These are phyloP conservation scores for Hypericum perforatum DNA, from an alignment of 345 rosid species.

Conservation along the genomic window DNA sequence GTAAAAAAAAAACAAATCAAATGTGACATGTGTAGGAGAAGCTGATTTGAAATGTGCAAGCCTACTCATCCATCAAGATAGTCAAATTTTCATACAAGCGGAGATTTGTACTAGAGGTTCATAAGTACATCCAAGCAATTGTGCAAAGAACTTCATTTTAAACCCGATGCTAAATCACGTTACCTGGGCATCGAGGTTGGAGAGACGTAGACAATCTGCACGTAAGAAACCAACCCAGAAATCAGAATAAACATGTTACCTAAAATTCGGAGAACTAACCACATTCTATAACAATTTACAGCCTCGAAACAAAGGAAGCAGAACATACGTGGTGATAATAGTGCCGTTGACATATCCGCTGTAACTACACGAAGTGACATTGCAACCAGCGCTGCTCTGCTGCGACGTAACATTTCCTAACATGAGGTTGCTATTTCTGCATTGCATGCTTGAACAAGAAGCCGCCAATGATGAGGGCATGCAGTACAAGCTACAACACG, in stretches of 20 bases:
- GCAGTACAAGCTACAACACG: conserved; percentile 60
- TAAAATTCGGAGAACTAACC: background rate
- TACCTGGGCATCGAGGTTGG: conserved; percentile 91
- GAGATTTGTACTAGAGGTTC: no score
- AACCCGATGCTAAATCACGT: conserved; percentile 3
- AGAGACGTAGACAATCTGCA: conserved; percentile 75
- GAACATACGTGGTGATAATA: conserved; percentile 56
- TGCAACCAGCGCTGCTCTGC: conserved; percentile 85
- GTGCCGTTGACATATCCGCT: conserved; percentile 72
- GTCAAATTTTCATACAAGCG: no score
- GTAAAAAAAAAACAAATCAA: conserved; percentile 4
- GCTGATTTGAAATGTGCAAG: background rate
- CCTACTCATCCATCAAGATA: no score
- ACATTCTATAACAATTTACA: background rate
- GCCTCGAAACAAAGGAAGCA: background rate
- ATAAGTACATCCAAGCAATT: no score
- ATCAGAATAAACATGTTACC: background rate
- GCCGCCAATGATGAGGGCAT: conserved; percentile 78
- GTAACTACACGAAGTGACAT: conserved; percentile 67
- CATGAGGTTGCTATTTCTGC: conserved; percentile 75
- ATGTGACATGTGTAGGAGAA: background rate
- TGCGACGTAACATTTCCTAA: conserved; percentile 61
- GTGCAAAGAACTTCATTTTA: no score
- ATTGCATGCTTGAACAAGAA: conserved; percentile 95
- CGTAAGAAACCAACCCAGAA: background rate